Evolutionary conservation across 805 yeast species (phyloP).

Genomic region (Kodamaea leandrae): DNA sequence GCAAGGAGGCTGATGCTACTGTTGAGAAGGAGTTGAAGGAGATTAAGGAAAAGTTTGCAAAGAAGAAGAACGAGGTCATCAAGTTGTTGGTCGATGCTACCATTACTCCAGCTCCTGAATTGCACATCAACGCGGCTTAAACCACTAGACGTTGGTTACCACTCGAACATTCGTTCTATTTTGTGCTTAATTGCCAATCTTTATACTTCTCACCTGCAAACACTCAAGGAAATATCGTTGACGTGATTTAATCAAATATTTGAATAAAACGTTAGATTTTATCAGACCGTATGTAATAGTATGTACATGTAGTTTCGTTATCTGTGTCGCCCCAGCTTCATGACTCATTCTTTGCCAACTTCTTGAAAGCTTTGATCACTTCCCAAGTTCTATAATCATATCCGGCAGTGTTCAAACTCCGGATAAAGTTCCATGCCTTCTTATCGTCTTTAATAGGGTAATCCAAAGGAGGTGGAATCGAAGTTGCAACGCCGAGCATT

Average conservation of each 20-base stretch:
- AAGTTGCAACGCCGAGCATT: constrained; percentile 57
- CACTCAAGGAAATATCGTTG: background rate
- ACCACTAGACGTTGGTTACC: constrained; percentile 1
- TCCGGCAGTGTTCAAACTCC: constrained; percentile 77
- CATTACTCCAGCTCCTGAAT: constrained; percentile 72
- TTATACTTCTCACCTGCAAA: background rate
- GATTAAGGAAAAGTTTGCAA: constrained; percentile 62
- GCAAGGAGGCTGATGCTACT: constrained; percentile 70
- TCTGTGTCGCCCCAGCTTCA: background rate
- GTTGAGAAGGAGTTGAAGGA: constrained; percentile 68
- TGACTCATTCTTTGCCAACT: constrained; percentile 35
- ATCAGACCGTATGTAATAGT: background rate
- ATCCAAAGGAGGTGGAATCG: constrained; percentile 85
- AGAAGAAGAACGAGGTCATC: constrained; percentile 66
- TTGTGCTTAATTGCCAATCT: background rate
- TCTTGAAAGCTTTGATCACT: constrained; percentile 39
- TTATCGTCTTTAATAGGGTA: constrained; percentile 82
- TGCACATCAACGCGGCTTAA: constrained; percentile 68
- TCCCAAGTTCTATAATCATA: constrained; percentile 77
- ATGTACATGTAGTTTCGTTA: background rate
- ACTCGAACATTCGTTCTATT: background rate
- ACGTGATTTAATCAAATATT: constrained; percentile 1
- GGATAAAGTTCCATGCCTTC: constrained; percentile 87
- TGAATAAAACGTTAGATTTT: background rate
- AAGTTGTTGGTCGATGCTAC: constrained; percentile 78